Conservation (phyloP, 768 basidiomycete genomes). For the Lactarius evosmus region DNA sequence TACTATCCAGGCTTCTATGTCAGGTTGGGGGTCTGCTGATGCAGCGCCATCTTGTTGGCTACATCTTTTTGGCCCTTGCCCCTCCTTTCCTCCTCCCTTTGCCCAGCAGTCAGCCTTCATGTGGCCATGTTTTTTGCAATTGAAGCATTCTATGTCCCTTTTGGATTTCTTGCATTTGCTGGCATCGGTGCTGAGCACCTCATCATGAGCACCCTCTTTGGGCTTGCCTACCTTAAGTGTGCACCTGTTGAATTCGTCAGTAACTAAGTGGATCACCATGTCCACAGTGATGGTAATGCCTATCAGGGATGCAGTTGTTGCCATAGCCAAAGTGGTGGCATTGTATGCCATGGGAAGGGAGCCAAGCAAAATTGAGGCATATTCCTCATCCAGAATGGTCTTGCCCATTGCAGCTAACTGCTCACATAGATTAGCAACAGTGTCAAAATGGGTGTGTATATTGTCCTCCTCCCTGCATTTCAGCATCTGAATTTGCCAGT, state of each 20-base stretch:
- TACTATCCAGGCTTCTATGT: too few relatives aligned
- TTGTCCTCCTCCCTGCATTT: conserved; percentile 35
- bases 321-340: conserved; percentile 34
- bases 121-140: conserved; percentile 36
- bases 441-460: conserved; percentile 34
- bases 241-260: conserved; percentile 31
- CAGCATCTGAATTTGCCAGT: conserved; percentile 31
- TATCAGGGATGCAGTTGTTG: conserved; percentile 29
- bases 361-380: conserved; percentile 36
- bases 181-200: neutral
- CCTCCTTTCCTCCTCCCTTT: conserved; percentile 39
- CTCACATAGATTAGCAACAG: conserved; percentile 35
- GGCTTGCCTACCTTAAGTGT: neutral
- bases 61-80: conserved; percentile 36
- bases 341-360: conserved; percentile 40
- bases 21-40: too few relatives aligned
- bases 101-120: conserved; percentile 34
- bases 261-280: conserved; percentile 27
- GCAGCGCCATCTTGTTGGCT: too few relatives aligned
- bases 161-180: conserved; percentile 2
- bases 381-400: conserved; percentile 36
- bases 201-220: conserved; percentile 6
- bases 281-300: conserved; percentile 29
- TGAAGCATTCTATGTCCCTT: conserved; percentile 28
- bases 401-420: too few relatives aligned